Conservation (phyloP, 2,329 filamentous ascomycete species). For the Nannizzia gypsea region DNA sequence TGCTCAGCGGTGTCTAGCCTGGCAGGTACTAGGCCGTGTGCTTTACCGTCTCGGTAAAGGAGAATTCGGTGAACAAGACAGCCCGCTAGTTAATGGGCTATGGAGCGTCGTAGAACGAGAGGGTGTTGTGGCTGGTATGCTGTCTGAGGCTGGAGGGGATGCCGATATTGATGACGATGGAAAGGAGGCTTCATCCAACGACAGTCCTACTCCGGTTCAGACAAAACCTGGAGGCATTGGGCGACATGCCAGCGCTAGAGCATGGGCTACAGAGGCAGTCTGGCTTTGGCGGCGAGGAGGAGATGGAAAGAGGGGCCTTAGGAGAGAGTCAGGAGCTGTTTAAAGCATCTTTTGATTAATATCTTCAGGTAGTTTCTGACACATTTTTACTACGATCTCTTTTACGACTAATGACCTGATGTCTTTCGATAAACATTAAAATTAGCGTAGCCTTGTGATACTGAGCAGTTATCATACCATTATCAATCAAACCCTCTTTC, state of each 20-base stretch:
- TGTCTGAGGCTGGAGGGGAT: slow-evolving; percentile 58
- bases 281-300: slow-evolving; percentile 74
- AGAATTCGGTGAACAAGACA: slow-evolving; percentile 50
- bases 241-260: slow-evolving; percentile 64
- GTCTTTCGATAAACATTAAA: not conserved
- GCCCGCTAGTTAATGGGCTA: slow-evolving; percentile 60
- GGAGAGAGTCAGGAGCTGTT: slow-evolving; percentile 22
- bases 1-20: slow-evolving; percentile 80
- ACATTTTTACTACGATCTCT: not conserved
- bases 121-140: slow-evolving; percentile 61
- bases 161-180: slow-evolving; percentile 35
- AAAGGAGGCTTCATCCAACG: not conserved
- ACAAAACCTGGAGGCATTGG: slow-evolving; percentile 22
- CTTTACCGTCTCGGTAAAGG: slow-evolving; percentile 72
- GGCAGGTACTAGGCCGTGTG: slow-evolving; percentile 77
- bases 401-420: not conserved
- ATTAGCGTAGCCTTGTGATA: not conserved
- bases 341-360: not conserved
- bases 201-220: not conserved
- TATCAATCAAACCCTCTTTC: no score
- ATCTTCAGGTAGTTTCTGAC: not conserved
- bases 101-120: slow-evolving; percentile 71
- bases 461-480: not conserved
- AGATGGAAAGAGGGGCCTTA: slow-evolving; percentile 34
- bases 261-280: slow-evolving; percentile 77